Percentiles rank a stretch among this genome's conserved stretches.
Evolutionary conservation across 495 filamentous ascomycete genomes (phyloP).

Genomic region (Penicillium goetzii): DNA sequence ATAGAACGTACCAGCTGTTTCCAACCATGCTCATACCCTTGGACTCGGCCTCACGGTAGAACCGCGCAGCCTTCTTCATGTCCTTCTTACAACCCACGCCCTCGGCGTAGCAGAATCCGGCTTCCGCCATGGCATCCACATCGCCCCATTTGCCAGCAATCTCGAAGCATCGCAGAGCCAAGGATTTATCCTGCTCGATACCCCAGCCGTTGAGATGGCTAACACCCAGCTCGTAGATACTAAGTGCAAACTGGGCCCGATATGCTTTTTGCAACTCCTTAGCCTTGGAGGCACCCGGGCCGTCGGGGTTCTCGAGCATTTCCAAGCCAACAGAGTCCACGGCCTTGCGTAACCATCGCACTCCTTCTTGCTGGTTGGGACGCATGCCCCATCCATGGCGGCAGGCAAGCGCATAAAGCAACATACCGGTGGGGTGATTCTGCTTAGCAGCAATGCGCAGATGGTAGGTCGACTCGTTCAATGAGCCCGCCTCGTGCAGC

Average conservation of each 20-base stretch:
- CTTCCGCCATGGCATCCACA: conserved; percentile 86
- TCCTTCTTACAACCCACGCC: conserved; percentile 91
- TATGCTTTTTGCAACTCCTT: conserved; percentile 74
- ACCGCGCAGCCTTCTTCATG: conserved; percentile 88
- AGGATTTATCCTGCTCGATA: conserved; percentile 84
- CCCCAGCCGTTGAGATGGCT: conserved; percentile 99
- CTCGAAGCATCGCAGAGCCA: conserved; percentile 92
- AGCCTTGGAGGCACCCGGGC: conserved; percentile 61
- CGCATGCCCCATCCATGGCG: conserved; percentile 99
- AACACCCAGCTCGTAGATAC: conserved; percentile 95
- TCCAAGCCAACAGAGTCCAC: conserved; percentile 83
- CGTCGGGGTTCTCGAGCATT: conserved; percentile 76
- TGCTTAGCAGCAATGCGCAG: conserved; percentile 85
- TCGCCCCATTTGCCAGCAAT: conserved; percentile 98
- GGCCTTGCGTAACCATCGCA: conserved; percentile 87
- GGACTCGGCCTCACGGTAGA: conserved; percentile 85
- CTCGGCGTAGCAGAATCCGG: conserved; percentile 86
- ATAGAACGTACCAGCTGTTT: conserved; percentile 82
- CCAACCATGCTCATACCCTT: conserved; percentile 97
- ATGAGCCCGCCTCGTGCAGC: conserved; percentile 79
- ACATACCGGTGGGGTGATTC: conserved; percentile 88
- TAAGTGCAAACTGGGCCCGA: conserved; percentile 89
- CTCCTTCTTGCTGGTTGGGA: conserved; percentile 83
- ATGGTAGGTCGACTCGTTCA: conserved; percentile 94
- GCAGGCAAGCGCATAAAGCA: conserved; percentile 92